Evolutionary conservation across 2,329 filamentous ascomycete genomes (phyloP), one percentile per base, ranked within the genome.

Genomic region (Coniella vitis): DNA sequence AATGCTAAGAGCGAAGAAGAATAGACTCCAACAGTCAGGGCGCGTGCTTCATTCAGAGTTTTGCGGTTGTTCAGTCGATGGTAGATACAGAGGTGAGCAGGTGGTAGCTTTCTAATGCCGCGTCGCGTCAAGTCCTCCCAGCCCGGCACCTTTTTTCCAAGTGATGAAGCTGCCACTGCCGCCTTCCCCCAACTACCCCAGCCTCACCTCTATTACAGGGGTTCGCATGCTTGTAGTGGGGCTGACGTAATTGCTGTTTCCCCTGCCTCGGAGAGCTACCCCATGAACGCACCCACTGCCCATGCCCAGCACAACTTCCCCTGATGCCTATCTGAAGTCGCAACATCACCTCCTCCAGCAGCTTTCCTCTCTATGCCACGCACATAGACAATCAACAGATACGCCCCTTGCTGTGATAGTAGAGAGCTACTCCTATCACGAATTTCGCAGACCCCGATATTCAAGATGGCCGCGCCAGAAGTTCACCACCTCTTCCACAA

Each of bases 401-500:
- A n/a, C n/a, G n/a, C 31, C 4, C 20, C 37, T 42, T 35, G 36
- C 9, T 37, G 74, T 80, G 87, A 78, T 93, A 96, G 93, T 97
- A 85, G 93, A 97, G 93, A 95, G 89, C 81, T 87, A 67, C 88
- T 94, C 89, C 88, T 93, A 89, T 87, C 84, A 75, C 72, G 49
- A 49, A 53, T 10, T 29, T 29, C 10, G 25, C 25, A 29, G 42
- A 10, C 45, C 51, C 32, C 46, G 43, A 45, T 16, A 46, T 47
- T 55, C 66, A 76, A 46, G 52, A 97, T 97, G 91, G 76, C 87
- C 48, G 68, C 84, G 52, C 88, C 90, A 56, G 88, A 97, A 76
- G 87, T 95, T 51, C 89, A 97, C 71, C 90, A 97, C 64, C 85
- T 98, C 57, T 98, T 98, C 74, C 90, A 97, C 73, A 83, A 86